Evolutionary conservation across 495 filamentous ascomycete genomes (phyloP).

Genomic region (Parathielavia appendiculata): DNA sequence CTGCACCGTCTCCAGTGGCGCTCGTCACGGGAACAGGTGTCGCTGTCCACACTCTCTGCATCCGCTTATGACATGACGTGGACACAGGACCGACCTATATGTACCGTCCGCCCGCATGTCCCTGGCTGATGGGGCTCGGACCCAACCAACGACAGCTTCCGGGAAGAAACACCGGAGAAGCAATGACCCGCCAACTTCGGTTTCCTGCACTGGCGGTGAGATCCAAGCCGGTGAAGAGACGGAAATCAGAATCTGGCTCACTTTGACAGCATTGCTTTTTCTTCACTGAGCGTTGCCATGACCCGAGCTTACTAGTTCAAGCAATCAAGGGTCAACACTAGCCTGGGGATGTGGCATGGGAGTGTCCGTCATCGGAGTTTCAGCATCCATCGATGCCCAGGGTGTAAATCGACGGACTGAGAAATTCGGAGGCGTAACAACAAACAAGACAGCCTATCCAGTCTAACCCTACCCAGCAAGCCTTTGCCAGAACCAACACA

Average conservation of each 20-base stretch:
- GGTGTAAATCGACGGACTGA: background rate
- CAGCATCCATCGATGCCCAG: background rate
- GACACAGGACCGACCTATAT: background rate
- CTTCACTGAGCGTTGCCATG: background rate
- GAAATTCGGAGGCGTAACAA: background rate
- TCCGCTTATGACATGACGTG: background rate
- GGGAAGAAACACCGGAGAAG: background rate
- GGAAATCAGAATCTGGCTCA: no score
- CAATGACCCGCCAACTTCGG: background rate
- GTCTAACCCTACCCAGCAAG: conserved; percentile 8
- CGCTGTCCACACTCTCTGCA: conserved; percentile 1
- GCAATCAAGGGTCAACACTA: background rate
- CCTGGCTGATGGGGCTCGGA: conserved; percentile 2
- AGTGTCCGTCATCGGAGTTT: conserved; percentile 4
- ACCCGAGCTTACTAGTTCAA: background rate
- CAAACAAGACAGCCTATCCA: conserved; percentile 4
- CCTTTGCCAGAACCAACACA: background rate
- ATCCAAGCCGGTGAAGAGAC: no score
- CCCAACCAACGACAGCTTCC: background rate
- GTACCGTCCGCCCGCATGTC: no score
- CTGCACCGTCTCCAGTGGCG: background rate
- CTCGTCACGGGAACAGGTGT: conserved; percentile 12
- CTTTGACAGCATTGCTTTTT: background rate
- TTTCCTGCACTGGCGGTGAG: conserved; percentile 11
- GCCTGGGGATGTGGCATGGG: background rate